Evolutionary conservation across 1,284 basidiomycete genomes (phyloP), one percentile per base, ranked within the genome.

Genomic region (Trichosporon ovoides): DNA sequence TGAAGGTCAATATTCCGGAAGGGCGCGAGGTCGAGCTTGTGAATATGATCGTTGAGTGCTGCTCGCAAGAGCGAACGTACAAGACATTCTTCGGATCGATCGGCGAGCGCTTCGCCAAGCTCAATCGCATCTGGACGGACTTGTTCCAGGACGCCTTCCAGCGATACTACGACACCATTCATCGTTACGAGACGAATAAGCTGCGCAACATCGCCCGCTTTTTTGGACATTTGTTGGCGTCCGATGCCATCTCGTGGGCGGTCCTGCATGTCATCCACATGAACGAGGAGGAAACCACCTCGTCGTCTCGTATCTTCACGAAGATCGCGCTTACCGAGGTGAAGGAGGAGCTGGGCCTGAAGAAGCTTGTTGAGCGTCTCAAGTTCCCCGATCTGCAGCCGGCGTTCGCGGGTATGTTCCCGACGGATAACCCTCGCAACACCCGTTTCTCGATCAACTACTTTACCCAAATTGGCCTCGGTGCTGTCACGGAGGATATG

Each of bases 11-110:
- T 64, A 81, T 98, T 18, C 82, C 85, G 52, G 91, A 94, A 72
- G 94, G 94, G 0, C 85, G 95, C 74, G 95, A 98, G 89, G 89
- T 92, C 68, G 95, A 98, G 77, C 79, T 98, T 53, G 87, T 90
- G 78, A 98, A 98, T 81, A 98, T 98, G 95, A 84, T 98, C 60
- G 88, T 98, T 76, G 95, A 98, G 73, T 98, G 95, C 87, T 98
- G 95, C 75, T 98, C 95, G 3, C 95, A 98, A 81, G 95, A 98
- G 75, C 88, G 95, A 5, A 94, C 95, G 0, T 98, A 97, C 76
- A 89, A 89, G 11, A 91, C 85, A 38, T 98, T 97, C 81, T 98
- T 95, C 73, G 95, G 95, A 18, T 85, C 97, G 35, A 85, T 97
- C 67, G 93, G 92, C 55, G 95, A 98, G 78, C 87, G 95, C 12